Base-by-base conservation (phyloP, 179 eudicot species). In the Heliamphora pulchella region DNA sequence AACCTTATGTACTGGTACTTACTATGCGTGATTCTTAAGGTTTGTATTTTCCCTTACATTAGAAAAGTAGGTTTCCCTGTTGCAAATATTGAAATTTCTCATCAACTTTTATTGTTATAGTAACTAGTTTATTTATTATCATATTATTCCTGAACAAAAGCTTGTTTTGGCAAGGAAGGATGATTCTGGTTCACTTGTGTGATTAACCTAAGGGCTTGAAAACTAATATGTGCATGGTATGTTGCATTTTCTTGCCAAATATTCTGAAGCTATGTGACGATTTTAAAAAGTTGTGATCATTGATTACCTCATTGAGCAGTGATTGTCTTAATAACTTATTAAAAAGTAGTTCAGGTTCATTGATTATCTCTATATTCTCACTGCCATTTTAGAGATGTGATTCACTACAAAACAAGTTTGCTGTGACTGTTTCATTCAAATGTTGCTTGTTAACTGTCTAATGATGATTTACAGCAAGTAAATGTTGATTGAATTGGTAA, bases 141-240 rank as follows among this genome's bases (percentile, higher is more conserved):
- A 50, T 54, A 4, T 6, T 68, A 31, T 54, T 81, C 17, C 51
- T 82, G 44, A 70, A 51, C n/a, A 8, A 74, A 39, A 17, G 54
- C 66, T 59, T 82, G 59, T 80, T 69, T 72, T 85, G 85, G 86
- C 95, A 96, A 97, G 99, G 99, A 77, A 92, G 99, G 87, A 89
- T 96, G 98, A 91, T 96, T 82, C 87, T 96, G 78, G 81, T 98
- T 80, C 99, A 94, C 86, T 71, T 96, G 85, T 96, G 99, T 74
- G 99, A 96, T 87, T 98, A 96, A 87, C 97, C 99, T 18, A 96
- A 93, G 90, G 99, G 98, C 82, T 86, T 97, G 76, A 97, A 94
- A 88, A 97, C 98, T 63, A 89, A 84, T 81, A 92, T 97, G 99
- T 97, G 94, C 89, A 88, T 94, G 97, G 99, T 97, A 91, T 65